phyloP scores from a whole-genome alignment of 2,329 filamentous ascomycete species.

The Beauveria brongniartii region DNA sequence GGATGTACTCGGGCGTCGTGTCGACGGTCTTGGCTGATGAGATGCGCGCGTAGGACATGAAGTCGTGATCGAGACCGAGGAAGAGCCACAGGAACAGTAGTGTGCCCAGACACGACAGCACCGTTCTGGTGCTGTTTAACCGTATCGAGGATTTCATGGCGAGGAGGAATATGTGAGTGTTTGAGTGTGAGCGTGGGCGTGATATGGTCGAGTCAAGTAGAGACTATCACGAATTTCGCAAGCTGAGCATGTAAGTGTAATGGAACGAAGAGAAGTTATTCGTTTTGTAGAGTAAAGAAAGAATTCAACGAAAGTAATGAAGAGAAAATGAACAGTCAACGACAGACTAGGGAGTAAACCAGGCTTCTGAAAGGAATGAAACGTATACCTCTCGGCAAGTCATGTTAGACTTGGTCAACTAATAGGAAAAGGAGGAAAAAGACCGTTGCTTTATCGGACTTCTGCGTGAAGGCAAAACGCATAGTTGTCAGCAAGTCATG shows the following conservation, averaged over 20 bases:
- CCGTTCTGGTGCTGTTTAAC: not conserved
- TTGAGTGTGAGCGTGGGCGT: not conserved
- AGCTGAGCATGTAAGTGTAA: not conserved
- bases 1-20: slow-evolving; percentile 13
- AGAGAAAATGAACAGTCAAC: not conserved
- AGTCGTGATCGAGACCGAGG: not conserved
- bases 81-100: not conserved
- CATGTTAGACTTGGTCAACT: not conserved
- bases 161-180: not conserved
- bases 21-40: not conserved
- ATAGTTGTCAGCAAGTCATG: not conserved
- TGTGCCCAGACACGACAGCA: not conserved
- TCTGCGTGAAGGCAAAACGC: not conserved
- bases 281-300: not conserved
- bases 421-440: not conserved
- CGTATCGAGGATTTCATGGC: not conserved
- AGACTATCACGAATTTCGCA: not conserved
- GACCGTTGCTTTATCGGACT: not conserved
- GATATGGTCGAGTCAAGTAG: not conserved
- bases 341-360: not conserved
- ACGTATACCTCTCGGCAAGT: not conserved
- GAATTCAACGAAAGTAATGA: not conserved
- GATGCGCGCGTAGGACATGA: not conserved
- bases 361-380: not conserved
- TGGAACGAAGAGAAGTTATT: not conserved